Percentiles rank a stretch among this genome's conserved stretches.
Evolutionary conservation across 306 rosid species (phyloP).

Genomic region (Argentina anserina): DNA sequence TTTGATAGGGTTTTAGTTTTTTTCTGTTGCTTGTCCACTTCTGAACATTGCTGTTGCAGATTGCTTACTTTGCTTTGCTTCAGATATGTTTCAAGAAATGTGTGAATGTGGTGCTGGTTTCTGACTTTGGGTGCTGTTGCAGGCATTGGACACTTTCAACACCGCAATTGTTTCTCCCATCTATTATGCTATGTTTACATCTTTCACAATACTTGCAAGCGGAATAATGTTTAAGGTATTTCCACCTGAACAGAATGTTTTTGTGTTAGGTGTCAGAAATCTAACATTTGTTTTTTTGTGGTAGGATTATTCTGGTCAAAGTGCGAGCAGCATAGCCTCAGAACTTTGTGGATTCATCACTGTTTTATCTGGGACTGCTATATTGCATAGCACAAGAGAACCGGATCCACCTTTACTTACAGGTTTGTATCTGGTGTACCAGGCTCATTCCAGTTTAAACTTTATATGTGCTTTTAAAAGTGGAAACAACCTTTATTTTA

Average conservation of each 20-base stretch:
- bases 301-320: slow-evolving; percentile 92
- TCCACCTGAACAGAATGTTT: not conserved
- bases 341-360: slow-evolving; percentile 87
- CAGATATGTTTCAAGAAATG: not conserved
- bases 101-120: not conserved
- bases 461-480: not conserved
- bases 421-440: slow-evolving; percentile 40
- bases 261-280: slow-evolving; percentile 4
- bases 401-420: slow-evolving; percentile 52
- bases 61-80: not conserved
- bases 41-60: not conserved
- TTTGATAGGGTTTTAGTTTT: not conserved
- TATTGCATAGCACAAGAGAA: slow-evolving; percentile 75
- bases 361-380: slow-evolving; percentile 74
- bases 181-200: slow-evolving; percentile 84
- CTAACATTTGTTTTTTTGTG: slow-evolving; percentile 19
- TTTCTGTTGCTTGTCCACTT: not conserved
- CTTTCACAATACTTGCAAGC: slow-evolving; percentile 84
- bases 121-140: slow-evolving; percentile 14
- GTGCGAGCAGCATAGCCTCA: slow-evolving; percentile 69
- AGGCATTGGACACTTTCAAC: slow-evolving; percentile 90
- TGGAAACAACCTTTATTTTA: not conserved
- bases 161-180: slow-evolving; percentile 85
- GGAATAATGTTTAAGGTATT: slow-evolving; percentile 89
- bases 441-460: not conserved